Evolutionary conservation across 2,329 filamentous ascomycete genomes (phyloP), one percentile per base, ranked within the genome.

Genomic region (Diaporthe velutina): DNA sequence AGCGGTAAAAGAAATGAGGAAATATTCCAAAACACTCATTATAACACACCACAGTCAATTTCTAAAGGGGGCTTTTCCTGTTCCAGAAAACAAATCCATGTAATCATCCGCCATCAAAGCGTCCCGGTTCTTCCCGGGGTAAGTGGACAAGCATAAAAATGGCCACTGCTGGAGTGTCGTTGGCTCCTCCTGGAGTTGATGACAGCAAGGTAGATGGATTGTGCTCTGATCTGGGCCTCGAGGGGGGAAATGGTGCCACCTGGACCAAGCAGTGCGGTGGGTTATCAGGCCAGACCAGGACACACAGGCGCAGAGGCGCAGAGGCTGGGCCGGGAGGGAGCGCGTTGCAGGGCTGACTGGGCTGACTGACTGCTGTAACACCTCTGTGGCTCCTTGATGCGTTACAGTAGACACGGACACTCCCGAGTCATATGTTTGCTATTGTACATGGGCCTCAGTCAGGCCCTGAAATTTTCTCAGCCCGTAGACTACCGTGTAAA

Each of bases 161-260:
- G 19, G 19, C 54, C 30, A 42, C 60, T 66, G 40, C 28, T 66
- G 10, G 40, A 42, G 38, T 28, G 58, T 28, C 15, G 17, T 33
- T 48, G 25, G 50, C n/a, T n/a, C n/a, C n/a, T n/a, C n/a, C n/a
- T n/a, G n/a, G n/a, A n/a, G n/a, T 50, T 38, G 67, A 45, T 70
- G 48, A 42, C 33, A 30, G 15, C 19, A 52, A 28, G 45, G 42
- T 54, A 54, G n/a, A 45, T 40, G 60, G 40, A 40, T 58, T 33
- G 22, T 42, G 58, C 50, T 67, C 48, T 42, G 45, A 55, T 35
- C 71, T 38, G 35, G 71, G 42, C 48, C 58, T 58, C n/a, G 58
- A 73, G 60, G 58, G 58, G 17, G 7, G 2, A 25, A 50, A 73
- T 73, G 60, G 71, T 70, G 60, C 71, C 71, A 73, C 71, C 33